phyloP scores from a whole-genome alignment of 2,329 filamentous ascomycete genomes.

The Ophiobolus disseminans region DNA sequence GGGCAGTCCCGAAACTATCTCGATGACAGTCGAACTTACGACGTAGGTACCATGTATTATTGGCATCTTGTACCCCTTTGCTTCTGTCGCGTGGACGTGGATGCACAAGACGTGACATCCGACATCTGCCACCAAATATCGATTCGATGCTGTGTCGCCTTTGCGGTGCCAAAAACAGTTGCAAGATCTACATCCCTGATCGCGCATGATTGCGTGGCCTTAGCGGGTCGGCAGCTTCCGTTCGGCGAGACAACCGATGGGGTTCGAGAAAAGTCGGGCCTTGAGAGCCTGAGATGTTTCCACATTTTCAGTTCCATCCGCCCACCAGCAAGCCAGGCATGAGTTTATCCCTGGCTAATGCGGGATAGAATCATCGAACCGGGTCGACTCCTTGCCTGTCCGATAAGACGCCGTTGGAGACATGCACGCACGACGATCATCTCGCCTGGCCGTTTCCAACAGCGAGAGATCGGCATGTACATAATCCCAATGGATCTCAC shows the following conservation, averaged over 20 bases:
- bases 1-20: neutral
- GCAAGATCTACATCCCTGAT: constrained; percentile 26
- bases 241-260: constrained; percentile 31
- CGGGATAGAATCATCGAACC: constrained; percentile 11
- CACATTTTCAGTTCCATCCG: constrained; percentile 4
- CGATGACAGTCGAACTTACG: too few relatives aligned
- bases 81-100: constrained; percentile 21
- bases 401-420: constrained; percentile 25
- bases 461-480: constrained; percentile 17
- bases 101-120: constrained; percentile 9
- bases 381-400: constrained; percentile 10
- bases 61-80: constrained; percentile 16
- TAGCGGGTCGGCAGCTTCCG: constrained; percentile 34
- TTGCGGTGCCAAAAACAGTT: constrained; percentile 6
- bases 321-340: constrained; percentile 12
- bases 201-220: constrained; percentile 32
- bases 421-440: constrained; percentile 14
- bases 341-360: constrained; percentile 13
- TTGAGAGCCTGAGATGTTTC: neutral
- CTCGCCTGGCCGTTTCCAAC: constrained; percentile 17
- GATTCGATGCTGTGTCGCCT: constrained; percentile 25
- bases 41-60: neutral
- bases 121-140: constrained; percentile 24
- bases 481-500: constrained; percentile 6
- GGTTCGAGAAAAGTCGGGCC: constrained; percentile 8